A percentile compares a stretch with the other conserved stretches of the same genome.
These are phyloP conservation scores for Chamaecyparis obtusa DNA, from an alignment of 75 land plant genomes.

Conservation along the genomic window DNA sequence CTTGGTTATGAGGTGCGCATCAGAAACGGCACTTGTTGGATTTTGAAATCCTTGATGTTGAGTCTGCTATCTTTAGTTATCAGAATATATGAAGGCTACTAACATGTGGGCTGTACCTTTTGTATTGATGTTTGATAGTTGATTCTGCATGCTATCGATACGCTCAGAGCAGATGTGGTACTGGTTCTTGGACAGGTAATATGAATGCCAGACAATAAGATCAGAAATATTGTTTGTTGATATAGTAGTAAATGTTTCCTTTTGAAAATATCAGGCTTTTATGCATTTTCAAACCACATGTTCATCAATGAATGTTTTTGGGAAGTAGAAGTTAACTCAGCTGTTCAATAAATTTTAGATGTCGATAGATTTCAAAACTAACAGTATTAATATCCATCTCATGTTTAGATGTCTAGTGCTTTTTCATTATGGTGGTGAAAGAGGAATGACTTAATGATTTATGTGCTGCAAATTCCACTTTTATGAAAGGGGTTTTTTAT, in stretches of 20 bases:
- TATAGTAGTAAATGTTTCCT: background rate
- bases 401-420: background rate
- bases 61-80: background rate
- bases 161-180: conserved; percentile 84
- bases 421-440: background rate
- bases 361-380: background rate
- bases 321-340: background rate
- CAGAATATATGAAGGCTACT: conserved; percentile 5
- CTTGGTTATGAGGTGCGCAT: conserved; percentile 85
- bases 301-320: background rate
- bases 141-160: conserved; percentile 87
- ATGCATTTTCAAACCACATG: background rate
- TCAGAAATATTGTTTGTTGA: background rate
- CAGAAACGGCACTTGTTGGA: background rate
- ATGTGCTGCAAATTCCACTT: background rate
- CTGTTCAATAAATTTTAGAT: background rate
- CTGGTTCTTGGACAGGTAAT: conserved; percentile 94
- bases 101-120: background rate
- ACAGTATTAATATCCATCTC: background rate
- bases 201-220: background rate
- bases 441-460: background rate
- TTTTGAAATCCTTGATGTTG: background rate
- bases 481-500: background rate
- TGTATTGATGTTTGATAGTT: conserved; percentile 50
- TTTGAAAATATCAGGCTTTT: background rate